These are phyloP conservation scores for Mrakia gelida DNA, from an alignment of 768 basidiomycete genomes.

Conservation along the genomic window DNA sequence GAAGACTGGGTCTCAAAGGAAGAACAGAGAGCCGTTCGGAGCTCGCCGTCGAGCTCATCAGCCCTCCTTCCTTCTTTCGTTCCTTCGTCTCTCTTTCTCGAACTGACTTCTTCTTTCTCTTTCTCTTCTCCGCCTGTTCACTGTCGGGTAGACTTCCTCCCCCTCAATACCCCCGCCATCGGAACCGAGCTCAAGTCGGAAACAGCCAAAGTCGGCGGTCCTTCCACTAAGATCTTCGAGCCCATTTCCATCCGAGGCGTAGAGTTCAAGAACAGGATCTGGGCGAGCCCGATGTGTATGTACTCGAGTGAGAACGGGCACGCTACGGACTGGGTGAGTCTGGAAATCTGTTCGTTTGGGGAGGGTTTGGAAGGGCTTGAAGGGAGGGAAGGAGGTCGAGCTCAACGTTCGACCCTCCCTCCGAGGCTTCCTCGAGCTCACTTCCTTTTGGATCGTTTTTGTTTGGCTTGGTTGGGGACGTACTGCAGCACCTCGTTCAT, in stretches of 20 bases:
- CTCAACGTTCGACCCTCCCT: background rate
- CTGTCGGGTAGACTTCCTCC: constrained; percentile 51
- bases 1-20: too few relatives aligned
- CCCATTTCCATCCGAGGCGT: constrained; percentile 59
- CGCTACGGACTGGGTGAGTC: constrained; percentile 60
- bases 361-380: background rate
- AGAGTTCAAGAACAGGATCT: constrained; percentile 53
- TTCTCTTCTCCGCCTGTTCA: too few relatives aligned
- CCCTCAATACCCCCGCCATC: constrained; percentile 58
- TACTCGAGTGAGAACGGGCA: constrained; percentile 71
- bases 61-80: background rate
- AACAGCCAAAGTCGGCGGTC: constrained; percentile 49
- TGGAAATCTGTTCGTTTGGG: background rate
- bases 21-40: too few relatives aligned
- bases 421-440: background rate
- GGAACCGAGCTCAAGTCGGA: constrained; percentile 46
- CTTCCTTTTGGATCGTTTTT: too few relatives aligned
- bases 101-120: too few relatives aligned
- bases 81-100: background rate
- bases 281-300: constrained; percentile 73
- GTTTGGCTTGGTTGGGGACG: too few relatives aligned
- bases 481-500: constrained; percentile 62
- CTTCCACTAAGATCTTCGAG: constrained; percentile 55
- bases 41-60: too few relatives aligned
- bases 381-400: background rate